Evolutionary conservation across 108 stramenopile genomes (phyloP).

Genomic region (Bacterosira constricta): DNA sequence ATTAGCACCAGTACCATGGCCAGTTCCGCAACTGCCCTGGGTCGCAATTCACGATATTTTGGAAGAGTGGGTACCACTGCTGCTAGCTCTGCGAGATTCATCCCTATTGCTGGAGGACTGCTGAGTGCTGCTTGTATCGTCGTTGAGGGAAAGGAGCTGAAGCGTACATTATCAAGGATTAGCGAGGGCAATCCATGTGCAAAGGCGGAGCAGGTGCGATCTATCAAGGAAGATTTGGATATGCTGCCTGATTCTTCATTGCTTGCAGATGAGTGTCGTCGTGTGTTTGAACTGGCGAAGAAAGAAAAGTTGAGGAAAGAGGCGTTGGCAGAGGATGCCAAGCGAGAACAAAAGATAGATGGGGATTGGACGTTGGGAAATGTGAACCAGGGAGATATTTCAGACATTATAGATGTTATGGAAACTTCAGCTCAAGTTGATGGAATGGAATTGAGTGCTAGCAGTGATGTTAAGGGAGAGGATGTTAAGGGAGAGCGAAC

Average conservation of each 20-base stretch:
- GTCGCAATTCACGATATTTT: constrained; percentile 36
- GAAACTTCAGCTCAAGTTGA: background rate
- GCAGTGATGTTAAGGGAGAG: no score
- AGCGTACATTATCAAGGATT: constrained; percentile 32
- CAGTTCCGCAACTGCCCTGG: constrained; percentile 8
- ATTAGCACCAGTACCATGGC: background rate
- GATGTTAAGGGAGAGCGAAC: no score
- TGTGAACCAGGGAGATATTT: background rate
- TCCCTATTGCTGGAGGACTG: constrained; percentile 39
- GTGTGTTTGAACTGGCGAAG: constrained; percentile 31
- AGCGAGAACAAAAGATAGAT: background rate
- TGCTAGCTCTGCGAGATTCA: constrained; percentile 15
- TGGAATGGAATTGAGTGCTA: no score
- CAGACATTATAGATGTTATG: background rate
- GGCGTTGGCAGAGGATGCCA: background rate
- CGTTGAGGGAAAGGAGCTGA: constrained; percentile 42
- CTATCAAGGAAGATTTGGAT: constrained; percentile 29
- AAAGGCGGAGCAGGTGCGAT: constrained; percentile 31
- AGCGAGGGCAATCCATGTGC: constrained; percentile 47
- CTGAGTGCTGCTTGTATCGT: constrained; percentile 38
- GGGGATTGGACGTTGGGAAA: background rate
- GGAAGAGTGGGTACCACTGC: constrained; percentile 43
- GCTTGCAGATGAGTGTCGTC: constrained; percentile 41
- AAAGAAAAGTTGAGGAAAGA: background rate
- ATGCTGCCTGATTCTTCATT: constrained; percentile 36